phyloP scores from a whole-genome alignment of 106 monocot genomes.

The Dendrobium catenatum region DNA sequence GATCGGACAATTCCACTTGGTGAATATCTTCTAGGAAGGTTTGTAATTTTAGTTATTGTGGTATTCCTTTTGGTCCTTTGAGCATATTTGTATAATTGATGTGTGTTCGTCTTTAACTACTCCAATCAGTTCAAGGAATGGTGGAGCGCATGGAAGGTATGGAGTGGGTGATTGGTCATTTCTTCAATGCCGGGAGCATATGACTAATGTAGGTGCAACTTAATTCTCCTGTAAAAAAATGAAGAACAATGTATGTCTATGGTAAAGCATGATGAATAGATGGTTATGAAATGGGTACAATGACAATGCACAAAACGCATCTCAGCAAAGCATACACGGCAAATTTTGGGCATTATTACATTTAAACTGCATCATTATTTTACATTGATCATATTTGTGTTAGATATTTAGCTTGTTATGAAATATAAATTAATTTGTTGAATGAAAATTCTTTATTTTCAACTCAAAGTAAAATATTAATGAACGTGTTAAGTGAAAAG shows the following conservation, averaged over 20 bases:
- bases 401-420: background rate
- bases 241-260: background rate
- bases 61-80: background rate
- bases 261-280: background rate
- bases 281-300: background rate
- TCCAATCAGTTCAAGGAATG: constrained; percentile 63
- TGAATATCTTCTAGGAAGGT: constrained; percentile 99
- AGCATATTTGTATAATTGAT: constrained; percentile 4
- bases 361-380: background rate
- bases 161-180: constrained; percentile 89
- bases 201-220: constrained; percentile 51
- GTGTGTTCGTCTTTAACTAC: background rate
- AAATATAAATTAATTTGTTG: background rate
- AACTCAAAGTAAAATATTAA: background rate
- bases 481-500: too few relatives aligned
- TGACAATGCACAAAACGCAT: background rate
- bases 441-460: background rate
- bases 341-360: background rate
- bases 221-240: background rate
- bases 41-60: constrained; percentile 7
- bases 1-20: constrained; percentile 92
- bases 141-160: constrained; percentile 91
- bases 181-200: constrained; percentile 86
- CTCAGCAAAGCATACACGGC: background rate
- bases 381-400: background rate